Conservation (phyloP, 441 rosid genomes). For the Syzygium malaccense region DNA sequence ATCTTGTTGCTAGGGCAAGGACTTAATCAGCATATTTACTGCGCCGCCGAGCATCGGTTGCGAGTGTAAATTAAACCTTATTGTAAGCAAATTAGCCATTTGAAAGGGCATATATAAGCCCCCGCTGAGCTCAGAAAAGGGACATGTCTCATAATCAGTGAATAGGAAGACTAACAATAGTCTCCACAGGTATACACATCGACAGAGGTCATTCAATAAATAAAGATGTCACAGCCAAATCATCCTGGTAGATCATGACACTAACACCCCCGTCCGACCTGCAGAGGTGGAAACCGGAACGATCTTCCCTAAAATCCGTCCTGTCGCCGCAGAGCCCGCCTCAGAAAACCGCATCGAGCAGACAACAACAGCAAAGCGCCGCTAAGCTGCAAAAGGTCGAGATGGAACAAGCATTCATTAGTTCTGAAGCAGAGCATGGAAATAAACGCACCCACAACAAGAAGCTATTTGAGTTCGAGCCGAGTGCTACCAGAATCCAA, state of each 20-base stretch:
- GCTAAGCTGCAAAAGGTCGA: conserved; percentile 47
- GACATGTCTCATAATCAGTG: background rate
- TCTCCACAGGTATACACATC: background rate
- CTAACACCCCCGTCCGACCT: background rate
- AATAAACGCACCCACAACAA: background rate
- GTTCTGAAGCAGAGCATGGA: background rate
- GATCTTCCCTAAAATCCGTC: background rate
- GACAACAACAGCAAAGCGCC: conserved; percentile 78
- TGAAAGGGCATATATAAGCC: background rate
- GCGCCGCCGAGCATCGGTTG: background rate
- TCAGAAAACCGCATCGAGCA: conserved; percentile 68
- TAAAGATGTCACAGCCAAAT: background rate
- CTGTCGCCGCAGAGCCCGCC: background rate
- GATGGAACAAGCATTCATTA: background rate
- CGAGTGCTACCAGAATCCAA: too few species aligned
- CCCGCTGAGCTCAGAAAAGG: background rate
- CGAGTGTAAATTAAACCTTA: background rate
- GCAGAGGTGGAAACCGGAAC: background rate
- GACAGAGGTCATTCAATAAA: background rate
- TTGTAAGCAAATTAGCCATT: background rate
- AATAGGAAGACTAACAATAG: background rate
- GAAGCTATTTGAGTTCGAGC: background rate
- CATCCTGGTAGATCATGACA: background rate
- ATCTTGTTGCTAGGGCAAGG: background rate
- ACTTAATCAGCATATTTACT: background rate